Evolutionary conservation across 2,329 filamentous ascomycete genomes (phyloP).

Genomic region (Colletotrichum sp.): DNA sequence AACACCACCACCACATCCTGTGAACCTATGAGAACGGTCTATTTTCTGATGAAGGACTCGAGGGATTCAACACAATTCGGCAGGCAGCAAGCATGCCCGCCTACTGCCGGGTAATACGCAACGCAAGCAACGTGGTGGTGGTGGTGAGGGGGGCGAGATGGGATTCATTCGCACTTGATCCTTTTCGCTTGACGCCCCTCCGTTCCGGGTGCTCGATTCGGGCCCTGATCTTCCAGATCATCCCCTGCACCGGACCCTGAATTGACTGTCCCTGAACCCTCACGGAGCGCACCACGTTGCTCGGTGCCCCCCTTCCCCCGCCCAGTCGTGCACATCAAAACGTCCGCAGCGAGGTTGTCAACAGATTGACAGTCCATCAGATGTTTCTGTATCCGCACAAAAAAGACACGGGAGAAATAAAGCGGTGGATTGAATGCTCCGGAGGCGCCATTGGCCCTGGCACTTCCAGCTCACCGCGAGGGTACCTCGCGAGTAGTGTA

Average conservation of each 20-base stretch:
- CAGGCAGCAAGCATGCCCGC: neutral
- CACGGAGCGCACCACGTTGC: neutral
- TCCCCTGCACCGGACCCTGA: conserved; percentile 11
- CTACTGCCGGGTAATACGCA: neutral
- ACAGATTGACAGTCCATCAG: neutral
- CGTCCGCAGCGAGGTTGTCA: neutral
- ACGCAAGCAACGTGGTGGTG: neutral
- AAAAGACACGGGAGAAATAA: neutral
- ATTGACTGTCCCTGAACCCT: neutral
- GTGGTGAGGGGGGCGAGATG: neutral
- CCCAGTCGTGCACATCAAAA: neutral
- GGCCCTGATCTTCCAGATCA: conserved; percentile 9
- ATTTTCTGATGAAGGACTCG: neutral
- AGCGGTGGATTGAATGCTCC: neutral
- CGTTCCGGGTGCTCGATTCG: neutral
- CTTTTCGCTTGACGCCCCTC: neutral
- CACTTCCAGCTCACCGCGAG: neutral
- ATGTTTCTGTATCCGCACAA: neutral
- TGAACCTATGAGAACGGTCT: neutral
- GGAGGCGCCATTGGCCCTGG: neutral
- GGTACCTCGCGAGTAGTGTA: neutral
- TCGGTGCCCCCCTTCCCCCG: neutral
- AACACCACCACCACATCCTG: neutral
- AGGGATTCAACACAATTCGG: neutral
- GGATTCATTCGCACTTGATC: neutral